Conservation (phyloP, 2,329 filamentous ascomycete genomes). For the Trichoderma semiorbis region DNA sequence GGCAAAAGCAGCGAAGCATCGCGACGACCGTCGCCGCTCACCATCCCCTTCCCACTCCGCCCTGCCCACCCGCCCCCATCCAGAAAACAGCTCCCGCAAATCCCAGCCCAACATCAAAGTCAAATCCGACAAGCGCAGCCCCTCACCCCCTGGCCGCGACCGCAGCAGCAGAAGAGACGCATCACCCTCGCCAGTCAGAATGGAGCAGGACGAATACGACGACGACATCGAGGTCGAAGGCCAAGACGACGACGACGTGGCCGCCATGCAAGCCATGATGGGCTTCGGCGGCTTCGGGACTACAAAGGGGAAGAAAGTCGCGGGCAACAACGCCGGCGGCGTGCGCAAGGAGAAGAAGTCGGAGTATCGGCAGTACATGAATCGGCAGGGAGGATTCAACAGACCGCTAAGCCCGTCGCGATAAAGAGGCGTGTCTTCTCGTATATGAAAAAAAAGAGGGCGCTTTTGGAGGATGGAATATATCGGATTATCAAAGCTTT, state of each 20-base stretch:
- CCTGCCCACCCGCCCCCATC: slow-evolving; percentile 36
- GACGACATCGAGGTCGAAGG: slow-evolving; percentile 33
- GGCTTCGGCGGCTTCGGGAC: slow-evolving; percentile 82
- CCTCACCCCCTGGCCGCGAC: slow-evolving; percentile 14
- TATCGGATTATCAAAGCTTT: neutral
- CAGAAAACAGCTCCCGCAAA: slow-evolving; percentile 21
- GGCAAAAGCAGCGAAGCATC: slow-evolving; percentile 14
- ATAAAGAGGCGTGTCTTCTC: slow-evolving; percentile 21
- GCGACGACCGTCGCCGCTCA: slow-evolving; percentile 30
- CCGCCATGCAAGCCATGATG: slow-evolving; percentile 80
- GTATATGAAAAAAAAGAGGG: too few relatives aligned
- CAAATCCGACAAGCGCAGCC: slow-evolving; percentile 27
- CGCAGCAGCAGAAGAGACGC: slow-evolving; percentile 21
- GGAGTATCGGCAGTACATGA: slow-evolving; percentile 97
- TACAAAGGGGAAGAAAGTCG: slow-evolving; percentile 85
- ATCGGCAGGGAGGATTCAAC: slow-evolving; percentile 78
- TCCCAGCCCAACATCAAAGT: slow-evolving; percentile 30
- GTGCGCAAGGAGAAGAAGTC: slow-evolving; percentile 92
- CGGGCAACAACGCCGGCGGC: slow-evolving; percentile 78
- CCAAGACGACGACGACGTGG: slow-evolving; percentile 63
- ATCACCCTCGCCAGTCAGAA: slow-evolving; percentile 8
- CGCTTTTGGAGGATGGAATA: neutral
- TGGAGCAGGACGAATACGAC: slow-evolving; percentile 27
- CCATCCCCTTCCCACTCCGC: slow-evolving; percentile 30
- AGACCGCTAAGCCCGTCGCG: slow-evolving; percentile 63